phyloP scores from a whole-genome alignment of 2,329 filamentous ascomycete species.

The Didymosphaeria variabile region DNA sequence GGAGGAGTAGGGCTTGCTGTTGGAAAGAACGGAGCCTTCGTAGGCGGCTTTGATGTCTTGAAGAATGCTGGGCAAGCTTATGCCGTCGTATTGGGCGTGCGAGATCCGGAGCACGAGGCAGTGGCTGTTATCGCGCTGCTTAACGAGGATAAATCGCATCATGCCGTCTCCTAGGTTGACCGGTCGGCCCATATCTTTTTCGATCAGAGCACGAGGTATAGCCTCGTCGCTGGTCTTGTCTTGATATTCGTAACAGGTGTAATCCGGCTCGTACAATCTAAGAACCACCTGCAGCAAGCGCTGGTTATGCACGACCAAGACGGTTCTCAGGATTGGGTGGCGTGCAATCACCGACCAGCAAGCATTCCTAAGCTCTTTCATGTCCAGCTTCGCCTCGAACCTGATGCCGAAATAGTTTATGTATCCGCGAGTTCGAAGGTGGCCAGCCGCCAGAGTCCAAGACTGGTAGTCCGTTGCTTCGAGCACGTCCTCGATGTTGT shows the following conservation, averaged over 20 bases:
- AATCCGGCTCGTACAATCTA: background rate
- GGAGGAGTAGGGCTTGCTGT: conserved; percentile 8
- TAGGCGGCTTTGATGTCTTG: conserved; percentile 16
- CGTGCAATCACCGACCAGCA: conserved; percentile 7
- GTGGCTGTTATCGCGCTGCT: background rate
- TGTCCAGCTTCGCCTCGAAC: background rate
- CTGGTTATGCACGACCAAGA: conserved; percentile 13
- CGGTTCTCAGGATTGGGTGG: conserved; percentile 20
- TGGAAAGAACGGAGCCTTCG: background rate
- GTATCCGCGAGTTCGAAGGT: conserved; percentile 9
- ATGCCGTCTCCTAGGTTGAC: background rate
- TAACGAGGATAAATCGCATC: conserved; percentile 16
- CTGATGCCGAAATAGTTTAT: conserved; percentile 10
- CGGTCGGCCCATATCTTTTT: conserved; percentile 5
- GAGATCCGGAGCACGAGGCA: conserved; percentile 21
- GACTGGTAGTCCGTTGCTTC: conserved; percentile 13
- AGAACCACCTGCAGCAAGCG: conserved; percentile 10
- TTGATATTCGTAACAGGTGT: background rate
- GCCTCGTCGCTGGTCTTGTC: background rate
- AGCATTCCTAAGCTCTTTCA: background rate
- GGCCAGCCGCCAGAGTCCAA: background rate
- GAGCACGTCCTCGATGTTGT: conserved; percentile 5
- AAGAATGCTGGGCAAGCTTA: conserved; percentile 19
- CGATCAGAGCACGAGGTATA: background rate
- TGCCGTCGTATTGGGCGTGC: conserved; percentile 29